Base-by-base conservation (phyloP, 176 grass and related monocot genomes). In the Thalia dealbata region DNA sequence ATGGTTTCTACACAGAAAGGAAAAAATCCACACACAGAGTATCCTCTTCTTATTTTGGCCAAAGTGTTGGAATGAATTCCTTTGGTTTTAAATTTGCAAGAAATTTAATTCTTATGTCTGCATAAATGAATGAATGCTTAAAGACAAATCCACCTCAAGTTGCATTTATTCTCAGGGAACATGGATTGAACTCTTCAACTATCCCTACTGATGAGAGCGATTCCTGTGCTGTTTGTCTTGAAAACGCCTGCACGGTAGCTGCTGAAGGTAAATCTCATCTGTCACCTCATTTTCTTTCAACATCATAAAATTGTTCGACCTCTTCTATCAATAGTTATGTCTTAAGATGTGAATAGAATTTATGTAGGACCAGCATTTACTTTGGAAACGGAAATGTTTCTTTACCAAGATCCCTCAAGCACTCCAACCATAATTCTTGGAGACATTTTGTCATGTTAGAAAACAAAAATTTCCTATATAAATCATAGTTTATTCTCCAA, bases 191-290 rank as follows among this genome's bases (percentile, higher is more conserved):
- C 23, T 64, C 67, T 9, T 43, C 83, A 56, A 18, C 62, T 15
- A 70, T 69, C 14, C 10, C 41, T 56, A 16, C 54, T 4, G 87
- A 84, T 41, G 62, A 60, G 18, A 32, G 29, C 52, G 75, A 86
- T 22, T 69, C 75, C 38, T 99, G 95, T 72, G 83, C 90, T 0
- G 85, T 93, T 29, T 93, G 95, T 73, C 90, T 99, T 6, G 87
- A 93, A 23, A 86, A 85, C 27, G 18, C 87, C 69, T 99, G 95
- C 83, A 79, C 78, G 70, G 87, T 99, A 3, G 85, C 87, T 3
- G 83, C 90, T 10, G 80, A 93, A 99, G 89, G 92, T 88, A 60
- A 7, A 56, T 14, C 14, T 50, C 44, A 51, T 32, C 45, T 3
- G 23, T 71, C 23, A n/a, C 69, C 45, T 71, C 8, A 25, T 14